Conservation (phyloP, 2,329 filamentous ascomycete genomes). For the Curvularia spicifera region DNA sequence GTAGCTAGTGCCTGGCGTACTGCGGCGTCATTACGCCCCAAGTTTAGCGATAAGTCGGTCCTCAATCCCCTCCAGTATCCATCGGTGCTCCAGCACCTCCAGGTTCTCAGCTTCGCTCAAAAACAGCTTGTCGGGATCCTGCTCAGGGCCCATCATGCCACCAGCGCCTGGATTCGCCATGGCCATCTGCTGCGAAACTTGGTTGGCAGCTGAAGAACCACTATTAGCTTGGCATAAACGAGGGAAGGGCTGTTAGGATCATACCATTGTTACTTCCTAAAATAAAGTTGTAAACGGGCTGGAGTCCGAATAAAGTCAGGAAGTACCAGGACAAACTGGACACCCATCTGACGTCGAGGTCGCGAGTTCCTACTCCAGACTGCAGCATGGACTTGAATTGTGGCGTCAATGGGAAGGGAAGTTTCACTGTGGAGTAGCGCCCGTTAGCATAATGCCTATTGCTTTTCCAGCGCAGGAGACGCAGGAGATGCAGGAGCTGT, state of each 20-base stretch:
- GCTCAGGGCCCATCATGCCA: slow-evolving; percentile 87
- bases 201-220: slow-evolving; percentile 74
- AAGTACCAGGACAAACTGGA: slow-evolving; percentile 99
- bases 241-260: slow-evolving; percentile 40
- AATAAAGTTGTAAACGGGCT: slow-evolving; percentile 96
- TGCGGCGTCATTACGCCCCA: slow-evolving; percentile 25
- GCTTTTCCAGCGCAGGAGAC: slow-evolving; percentile 5
- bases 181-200: slow-evolving; percentile 85
- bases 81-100: slow-evolving; percentile 92
- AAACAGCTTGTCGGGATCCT: slow-evolving; percentile 96
- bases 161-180: slow-evolving; percentile 75
- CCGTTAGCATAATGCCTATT: slow-evolving; percentile 21
- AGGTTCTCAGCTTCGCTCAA: slow-evolving; percentile 91
- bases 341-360: slow-evolving; percentile 98
- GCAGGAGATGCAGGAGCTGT: slow-evolving; percentile 9
- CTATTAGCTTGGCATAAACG: slow-evolving; percentile 36
- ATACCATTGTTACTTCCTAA: slow-evolving; percentile 94
- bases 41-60: slow-evolving; percentile 71
- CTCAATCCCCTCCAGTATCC: slow-evolving; percentile 87
- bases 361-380: slow-evolving; percentile 91
- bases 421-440: slow-evolving; percentile 70
- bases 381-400: slow-evolving; percentile 99
- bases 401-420: slow-evolving; percentile 95
- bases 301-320: slow-evolving; percentile 92
- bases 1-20: slow-evolving; percentile 13